Evolutionary conservation across 2,329 filamentous ascomycete species (phyloP).

Genomic region (Sporothrix globosa): DNA sequence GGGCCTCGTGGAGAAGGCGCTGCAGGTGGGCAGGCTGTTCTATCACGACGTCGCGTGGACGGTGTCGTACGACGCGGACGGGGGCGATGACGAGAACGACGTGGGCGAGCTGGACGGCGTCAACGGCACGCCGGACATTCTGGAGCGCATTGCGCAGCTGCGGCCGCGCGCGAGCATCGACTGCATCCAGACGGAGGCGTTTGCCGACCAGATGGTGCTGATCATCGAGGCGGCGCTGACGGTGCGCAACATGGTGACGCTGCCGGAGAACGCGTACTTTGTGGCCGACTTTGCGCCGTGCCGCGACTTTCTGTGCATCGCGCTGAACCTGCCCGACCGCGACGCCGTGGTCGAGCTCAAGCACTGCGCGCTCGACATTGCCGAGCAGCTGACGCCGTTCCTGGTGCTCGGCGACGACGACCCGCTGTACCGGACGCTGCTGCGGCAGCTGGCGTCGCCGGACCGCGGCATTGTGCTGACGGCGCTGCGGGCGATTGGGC

Average conservation of each 20-base stretch:
- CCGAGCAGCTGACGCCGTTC: conserved; percentile 85
- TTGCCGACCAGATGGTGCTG: conserved; percentile 70
- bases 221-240: conserved; percentile 86
- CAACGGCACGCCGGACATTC: conserved; percentile 70
- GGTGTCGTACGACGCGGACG: conserved; percentile 64
- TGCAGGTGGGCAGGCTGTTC: conserved; percentile 77
- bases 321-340: conserved; percentile 74
- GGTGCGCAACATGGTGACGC: conserved; percentile 92
- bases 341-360: conserved; percentile 80
- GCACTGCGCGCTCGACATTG: conserved; percentile 87
- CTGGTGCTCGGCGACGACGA: conserved; percentile 72
- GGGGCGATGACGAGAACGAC: conserved; percentile 51
- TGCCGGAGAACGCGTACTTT: conserved; percentile 84
- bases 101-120: conserved; percentile 56
- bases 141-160: conserved; percentile 71
- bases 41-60: conserved; percentile 77
- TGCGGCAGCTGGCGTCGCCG: conserved; percentile 64
- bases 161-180: conserved; percentile 60
- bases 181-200: conserved; percentile 72
- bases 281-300: conserved; percentile 74
- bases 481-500: conserved; percentile 76
- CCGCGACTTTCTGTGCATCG: conserved; percentile 80
- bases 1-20: conserved; percentile 79
- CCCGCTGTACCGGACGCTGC: conserved; percentile 75
- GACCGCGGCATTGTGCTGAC: conserved; percentile 85